phyloP scores from a whole-genome alignment of 192 early-diverging fungal species.

The Chytriomyces sp. region DNA sequence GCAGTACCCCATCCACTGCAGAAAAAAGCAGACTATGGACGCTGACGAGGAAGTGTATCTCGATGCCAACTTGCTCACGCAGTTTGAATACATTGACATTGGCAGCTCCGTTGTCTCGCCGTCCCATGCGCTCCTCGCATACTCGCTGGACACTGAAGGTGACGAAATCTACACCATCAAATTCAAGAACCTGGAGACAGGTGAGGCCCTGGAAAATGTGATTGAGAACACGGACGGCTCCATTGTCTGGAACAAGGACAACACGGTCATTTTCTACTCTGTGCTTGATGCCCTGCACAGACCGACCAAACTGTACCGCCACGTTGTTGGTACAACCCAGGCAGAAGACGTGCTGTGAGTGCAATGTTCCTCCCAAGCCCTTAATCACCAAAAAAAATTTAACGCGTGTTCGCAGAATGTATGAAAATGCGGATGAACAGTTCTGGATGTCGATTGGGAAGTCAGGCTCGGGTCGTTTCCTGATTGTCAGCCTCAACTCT shows the following conservation, averaged over 20 bases:
- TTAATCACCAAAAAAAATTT: constrained; percentile 25
- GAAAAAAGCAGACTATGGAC: constrained; percentile 78
- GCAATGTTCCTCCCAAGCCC: not conserved
- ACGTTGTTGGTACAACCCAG: constrained; percentile 36
- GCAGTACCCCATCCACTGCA: constrained; percentile 54
- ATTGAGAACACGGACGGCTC: constrained; percentile 74
- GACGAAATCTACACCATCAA: constrained; percentile 48
- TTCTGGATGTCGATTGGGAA: constrained; percentile 43
- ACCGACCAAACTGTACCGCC: constrained; percentile 35
- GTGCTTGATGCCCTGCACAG: constrained; percentile 77
- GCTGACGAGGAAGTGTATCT: constrained; percentile 92
- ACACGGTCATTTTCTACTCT: constrained; percentile 82
- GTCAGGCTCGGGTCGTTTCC: constrained; percentile 42
- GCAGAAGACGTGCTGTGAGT: constrained; percentile 36
- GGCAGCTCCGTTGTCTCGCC: constrained; percentile 31
- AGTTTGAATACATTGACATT: constrained; percentile 45
- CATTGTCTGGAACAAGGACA: constrained; percentile 59
- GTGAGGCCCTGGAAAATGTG: constrained; percentile 88
- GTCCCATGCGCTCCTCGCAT: constrained; percentile 48
- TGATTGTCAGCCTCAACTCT: constrained; percentile 35
- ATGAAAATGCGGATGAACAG: constrained; percentile 48
- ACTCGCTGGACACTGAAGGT: constrained; percentile 51
- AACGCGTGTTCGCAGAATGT: not conserved
- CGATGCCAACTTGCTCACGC: constrained; percentile 80
- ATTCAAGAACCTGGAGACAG: constrained; percentile 67